A percentile compares a stretch with the other conserved stretches of the same genome.
Evolutionary conservation across 768 basidiomycete genomes (phyloP).

Genomic region (Tulasnella sp.): DNA sequence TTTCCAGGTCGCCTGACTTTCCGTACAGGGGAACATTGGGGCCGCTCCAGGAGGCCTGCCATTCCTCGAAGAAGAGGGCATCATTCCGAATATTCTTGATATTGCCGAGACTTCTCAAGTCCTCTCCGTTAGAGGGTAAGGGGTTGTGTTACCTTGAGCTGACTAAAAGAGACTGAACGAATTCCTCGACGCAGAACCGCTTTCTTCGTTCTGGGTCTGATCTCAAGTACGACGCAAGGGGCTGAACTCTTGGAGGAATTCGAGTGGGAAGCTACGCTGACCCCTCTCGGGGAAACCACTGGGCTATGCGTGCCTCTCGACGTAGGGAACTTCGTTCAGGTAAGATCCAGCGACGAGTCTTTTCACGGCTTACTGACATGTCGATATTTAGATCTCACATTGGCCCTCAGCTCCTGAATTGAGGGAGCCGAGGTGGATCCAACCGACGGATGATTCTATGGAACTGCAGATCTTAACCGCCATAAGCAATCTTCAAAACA

Average conservation of each 20-base stretch:
- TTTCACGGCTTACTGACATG: neutral
- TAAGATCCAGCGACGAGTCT: conserved; percentile 33
- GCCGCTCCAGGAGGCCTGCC: conserved; percentile 84
- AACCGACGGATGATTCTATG: conserved; percentile 55
- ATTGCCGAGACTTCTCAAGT: conserved; percentile 86
- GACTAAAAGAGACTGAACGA: neutral
- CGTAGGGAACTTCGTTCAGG: conserved; percentile 68
- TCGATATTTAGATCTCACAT: conserved; percentile 49
- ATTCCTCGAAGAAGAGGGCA: conserved; percentile 91
- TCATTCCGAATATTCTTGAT: conserved; percentile 80
- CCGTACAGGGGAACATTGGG: conserved; percentile 79
- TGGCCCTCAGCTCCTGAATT: conserved; percentile 43
- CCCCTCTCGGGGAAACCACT: conserved; percentile 76
- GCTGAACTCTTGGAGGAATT: conserved; percentile 90
- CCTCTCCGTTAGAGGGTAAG: conserved; percentile 88
- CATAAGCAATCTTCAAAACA: conserved; percentile 89
- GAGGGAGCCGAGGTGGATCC: conserved; percentile 31
- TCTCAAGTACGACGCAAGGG: conserved; percentile 86
- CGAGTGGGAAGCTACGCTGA: conserved; percentile 85
- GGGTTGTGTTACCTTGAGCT: neutral
- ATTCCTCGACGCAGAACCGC: conserved; percentile 58
- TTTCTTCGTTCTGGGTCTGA: conserved; percentile 88
- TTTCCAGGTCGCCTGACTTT: neutral
- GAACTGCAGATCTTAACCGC: conserved; percentile 83
- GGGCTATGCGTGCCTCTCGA: conserved; percentile 89